These are phyloP conservation scores for Rhizopus microsporus DNA, from an alignment of 371 early-diverging fungal genomes.

Conservation along the genomic window DNA sequence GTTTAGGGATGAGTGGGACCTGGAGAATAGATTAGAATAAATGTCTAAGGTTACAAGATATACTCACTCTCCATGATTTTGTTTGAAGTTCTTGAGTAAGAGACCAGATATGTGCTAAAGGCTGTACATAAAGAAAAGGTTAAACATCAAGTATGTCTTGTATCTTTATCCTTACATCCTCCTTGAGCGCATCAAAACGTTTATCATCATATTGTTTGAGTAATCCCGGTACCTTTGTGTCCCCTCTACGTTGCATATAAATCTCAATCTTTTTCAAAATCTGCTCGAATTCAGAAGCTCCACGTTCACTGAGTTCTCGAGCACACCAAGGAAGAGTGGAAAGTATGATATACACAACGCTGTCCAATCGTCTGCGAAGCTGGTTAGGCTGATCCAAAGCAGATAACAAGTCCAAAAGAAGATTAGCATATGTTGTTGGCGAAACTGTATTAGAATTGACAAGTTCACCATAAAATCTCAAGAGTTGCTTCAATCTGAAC, in stretches of 20 bases:
- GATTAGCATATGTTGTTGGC: constrained; percentile 60
- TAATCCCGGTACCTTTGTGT: constrained; percentile 45
- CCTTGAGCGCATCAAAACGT: constrained; percentile 45
- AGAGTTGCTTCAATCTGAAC: constrained; percentile 72
- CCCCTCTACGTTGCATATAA: constrained; percentile 64
- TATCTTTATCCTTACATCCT: constrained; percentile 51
- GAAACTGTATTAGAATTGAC: constrained; percentile 78
- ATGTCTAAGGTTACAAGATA: not conserved
- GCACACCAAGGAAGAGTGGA: constrained; percentile 79
- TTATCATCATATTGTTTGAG: constrained; percentile 57
- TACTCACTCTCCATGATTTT: constrained; percentile 64
- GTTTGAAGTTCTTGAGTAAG: constrained; percentile 60
- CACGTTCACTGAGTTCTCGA: constrained; percentile 55
- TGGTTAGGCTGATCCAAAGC: constrained; percentile 59
- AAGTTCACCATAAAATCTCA: constrained; percentile 82
- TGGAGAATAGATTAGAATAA: not conserved
- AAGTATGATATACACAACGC: constrained; percentile 71
- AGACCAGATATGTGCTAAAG: constrained; percentile 68
- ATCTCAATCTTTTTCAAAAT: constrained; percentile 57
- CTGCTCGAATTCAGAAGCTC: constrained; percentile 59
- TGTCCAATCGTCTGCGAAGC: constrained; percentile 67
- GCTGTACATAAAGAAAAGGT: constrained; percentile 33
- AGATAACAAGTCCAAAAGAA: constrained; percentile 63
- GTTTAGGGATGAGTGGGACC: constrained; percentile 57
- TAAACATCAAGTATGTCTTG: constrained; percentile 2